Conservation (phyloP, 192 early-diverging fungal genomes). For the Entomortierella parvispora region DNA sequence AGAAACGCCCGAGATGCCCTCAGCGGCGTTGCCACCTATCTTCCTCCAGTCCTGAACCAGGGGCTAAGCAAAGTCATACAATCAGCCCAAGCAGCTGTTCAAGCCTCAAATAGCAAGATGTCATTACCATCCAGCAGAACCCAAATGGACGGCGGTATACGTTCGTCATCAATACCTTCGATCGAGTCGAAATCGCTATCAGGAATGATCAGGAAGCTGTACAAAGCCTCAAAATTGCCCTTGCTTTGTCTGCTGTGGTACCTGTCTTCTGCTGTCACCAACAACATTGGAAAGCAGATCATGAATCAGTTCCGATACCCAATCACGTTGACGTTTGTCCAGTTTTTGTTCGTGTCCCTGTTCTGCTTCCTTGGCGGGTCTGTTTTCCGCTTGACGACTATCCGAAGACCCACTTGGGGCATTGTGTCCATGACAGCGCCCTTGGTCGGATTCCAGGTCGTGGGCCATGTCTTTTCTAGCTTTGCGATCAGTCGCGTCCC, state of each 20-base stretch:
- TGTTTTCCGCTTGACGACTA: slow-evolving; percentile 53
- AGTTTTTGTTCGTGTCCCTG: slow-evolving; percentile 81
- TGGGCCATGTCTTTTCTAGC: slow-evolving; percentile 84
- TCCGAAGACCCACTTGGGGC: slow-evolving; percentile 62
- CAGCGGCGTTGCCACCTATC: slow-evolving; percentile 23
- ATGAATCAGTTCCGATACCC: slow-evolving; percentile 82
- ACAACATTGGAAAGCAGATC: slow-evolving; percentile 86
- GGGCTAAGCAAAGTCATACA: slow-evolving; percentile 32
- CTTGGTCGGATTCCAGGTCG: slow-evolving; percentile 82
- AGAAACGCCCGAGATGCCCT: slow-evolving; percentile 39
- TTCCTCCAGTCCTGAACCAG: slow-evolving; percentile 39
- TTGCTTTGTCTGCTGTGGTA: slow-evolving; percentile 83
- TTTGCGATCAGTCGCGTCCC: slow-evolving; percentile 82
- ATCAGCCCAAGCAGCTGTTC: slow-evolving; percentile 20
- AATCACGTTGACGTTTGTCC: slow-evolving; percentile 84
- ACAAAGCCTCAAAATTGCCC: slow-evolving; percentile 67
- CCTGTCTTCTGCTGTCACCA: slow-evolving; percentile 81
- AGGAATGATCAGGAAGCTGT: slow-evolving; percentile 26
- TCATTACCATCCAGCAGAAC: slow-evolving; percentile 30
- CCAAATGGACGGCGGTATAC: slow-evolving; percentile 4
- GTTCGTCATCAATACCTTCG: slow-evolving; percentile 5
- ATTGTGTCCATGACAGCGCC: slow-evolving; percentile 75
- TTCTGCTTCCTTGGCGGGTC: slow-evolving; percentile 63
- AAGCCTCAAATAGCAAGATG: slow-evolving; percentile 16
- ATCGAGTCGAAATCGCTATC: slow-evolving; percentile 11